These are phyloP conservation scores for Mortierella antarctica DNA, from an alignment of 192 early-diverging fungal genomes.

Conservation along the genomic window DNA sequence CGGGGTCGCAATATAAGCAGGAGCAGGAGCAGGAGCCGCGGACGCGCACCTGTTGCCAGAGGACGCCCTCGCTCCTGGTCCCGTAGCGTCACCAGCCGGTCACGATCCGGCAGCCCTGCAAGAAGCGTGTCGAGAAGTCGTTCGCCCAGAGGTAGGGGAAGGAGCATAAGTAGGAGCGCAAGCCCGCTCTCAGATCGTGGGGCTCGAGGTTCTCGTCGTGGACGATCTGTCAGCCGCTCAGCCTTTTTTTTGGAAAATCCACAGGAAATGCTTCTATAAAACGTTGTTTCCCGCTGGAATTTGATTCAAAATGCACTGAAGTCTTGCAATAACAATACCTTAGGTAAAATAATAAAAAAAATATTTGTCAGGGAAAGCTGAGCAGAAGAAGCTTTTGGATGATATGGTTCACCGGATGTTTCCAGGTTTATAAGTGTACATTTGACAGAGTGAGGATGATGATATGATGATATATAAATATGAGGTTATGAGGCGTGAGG, in stretches of 20 bases:
- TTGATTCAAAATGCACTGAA: no score
- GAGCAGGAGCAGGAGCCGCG: conserved; percentile 26
- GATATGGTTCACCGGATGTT: no score
- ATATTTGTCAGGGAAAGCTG: no score
- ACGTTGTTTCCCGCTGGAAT: no score
- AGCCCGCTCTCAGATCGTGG: conserved; percentile 36
- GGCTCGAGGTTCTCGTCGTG: conserved; percentile 14
- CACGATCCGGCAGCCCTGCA: conserved; percentile 12
- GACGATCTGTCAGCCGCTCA: conserved; percentile 33
- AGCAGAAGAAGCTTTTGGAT: no score
- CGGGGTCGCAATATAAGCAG: conserved; percentile 21
- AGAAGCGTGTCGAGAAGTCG: conserved; percentile 18
- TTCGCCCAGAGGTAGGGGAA: conserved; percentile 17
- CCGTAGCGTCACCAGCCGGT: conserved; percentile 16
- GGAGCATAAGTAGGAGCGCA: conserved; percentile 24
- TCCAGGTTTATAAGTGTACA: no score
- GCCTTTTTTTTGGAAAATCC: background rate
- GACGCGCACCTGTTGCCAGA: background rate
- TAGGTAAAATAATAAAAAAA: no score
- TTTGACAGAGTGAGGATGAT: no score
- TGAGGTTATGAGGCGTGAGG: no score
- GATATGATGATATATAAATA: no score
- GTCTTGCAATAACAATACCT: no score
- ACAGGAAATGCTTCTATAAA: no score
- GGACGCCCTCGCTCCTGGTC: conserved; percentile 33